Percentiles rank a stretch among this genome's conserved stretches.
Conservation (phyloP, 306 rosid species). For the Delonix regia region DNA sequence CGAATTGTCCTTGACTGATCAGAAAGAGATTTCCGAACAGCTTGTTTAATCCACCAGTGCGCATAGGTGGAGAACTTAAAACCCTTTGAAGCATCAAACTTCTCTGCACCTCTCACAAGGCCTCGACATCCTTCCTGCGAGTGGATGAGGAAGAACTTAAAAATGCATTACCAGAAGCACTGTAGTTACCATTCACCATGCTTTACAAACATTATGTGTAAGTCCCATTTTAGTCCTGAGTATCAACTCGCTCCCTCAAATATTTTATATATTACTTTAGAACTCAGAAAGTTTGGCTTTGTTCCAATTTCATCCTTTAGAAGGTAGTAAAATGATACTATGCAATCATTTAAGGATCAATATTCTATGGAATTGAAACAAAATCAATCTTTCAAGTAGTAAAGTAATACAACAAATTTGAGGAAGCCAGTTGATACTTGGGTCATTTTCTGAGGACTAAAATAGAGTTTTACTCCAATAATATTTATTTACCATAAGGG, state of each 20-base stretch:
- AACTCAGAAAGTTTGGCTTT: background rate
- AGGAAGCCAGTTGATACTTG: background rate
- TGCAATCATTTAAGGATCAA: background rate
- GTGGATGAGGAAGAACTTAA: conserved; percentile 29
- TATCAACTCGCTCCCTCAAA: background rate
- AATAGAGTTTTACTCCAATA: background rate
- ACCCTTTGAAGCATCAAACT: conserved; percentile 95
- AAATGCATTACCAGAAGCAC: conserved; percentile 14
- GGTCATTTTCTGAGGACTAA: background rate
- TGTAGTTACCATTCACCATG: conserved; percentile 27
- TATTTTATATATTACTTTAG: background rate
- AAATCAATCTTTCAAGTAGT: background rate
- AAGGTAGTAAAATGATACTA: background rate
- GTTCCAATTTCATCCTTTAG: background rate
- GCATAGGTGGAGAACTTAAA: conserved; percentile 99
- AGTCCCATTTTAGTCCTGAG: background rate
- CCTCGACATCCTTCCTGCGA: conserved; percentile 97
- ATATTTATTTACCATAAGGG: conserved; percentile 16
- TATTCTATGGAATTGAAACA: background rate
- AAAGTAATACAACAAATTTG: background rate
- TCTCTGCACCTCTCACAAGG: conserved; percentile 88
- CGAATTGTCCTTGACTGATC: conserved; percentile 93
- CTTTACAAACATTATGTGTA: background rate
- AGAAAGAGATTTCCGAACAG: conserved; percentile 86
- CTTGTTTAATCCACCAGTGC: conserved; percentile 99